Evolutionary conservation across 2,329 filamentous ascomycete species (phyloP), one percentile per base, ranked within the genome.

Genomic region (Coniosporium tulheliwenetii): DNA sequence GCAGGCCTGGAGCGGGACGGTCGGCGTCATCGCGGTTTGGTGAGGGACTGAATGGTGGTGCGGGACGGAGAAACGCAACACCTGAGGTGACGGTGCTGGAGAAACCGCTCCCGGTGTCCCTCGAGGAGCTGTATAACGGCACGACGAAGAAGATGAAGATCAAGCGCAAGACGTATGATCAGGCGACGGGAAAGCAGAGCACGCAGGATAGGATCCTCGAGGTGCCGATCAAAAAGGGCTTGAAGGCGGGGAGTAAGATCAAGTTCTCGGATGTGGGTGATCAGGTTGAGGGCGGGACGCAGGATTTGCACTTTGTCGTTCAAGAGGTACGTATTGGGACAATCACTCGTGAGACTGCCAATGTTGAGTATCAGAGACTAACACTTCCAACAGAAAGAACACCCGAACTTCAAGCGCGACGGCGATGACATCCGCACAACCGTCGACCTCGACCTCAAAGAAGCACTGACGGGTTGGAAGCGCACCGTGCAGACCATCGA

Each of bases 261-360:
- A 95, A 95, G 64, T 98, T 94, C 58, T 84, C 83, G 55, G 86
- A 89, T 35, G 87, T 98, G n/a, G 91, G 91, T 9, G 91, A 98
- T 61, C 87, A 96, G 59, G 86, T 94, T 45, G 91, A 96, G 56
- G 91, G 91, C 35, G 89, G 89, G 10, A 84, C 86, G 44, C 91
- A 98, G 60, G 91, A 98, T 61, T 63, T 98, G 40, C 87, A 95
- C 59, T 93, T 98, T 53, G 81, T 98, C 43, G 75, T 98, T 15
- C 81, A 86, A 61, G 89, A 95, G 80, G 85, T 87, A 75, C 69
- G 79, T 56, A 32, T 26, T 26, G 19, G 9, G 14, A 5, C 15
- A 31, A 16, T 34, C 14, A 7, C 19, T 26, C 7, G 7, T 26
- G 33, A 30, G 15, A 32, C 33, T 10, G 8, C 30, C 19, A 31